Evolutionary conservation across 805 yeast species (phyloP).

Genomic region (Kuraishia cidri): DNA sequence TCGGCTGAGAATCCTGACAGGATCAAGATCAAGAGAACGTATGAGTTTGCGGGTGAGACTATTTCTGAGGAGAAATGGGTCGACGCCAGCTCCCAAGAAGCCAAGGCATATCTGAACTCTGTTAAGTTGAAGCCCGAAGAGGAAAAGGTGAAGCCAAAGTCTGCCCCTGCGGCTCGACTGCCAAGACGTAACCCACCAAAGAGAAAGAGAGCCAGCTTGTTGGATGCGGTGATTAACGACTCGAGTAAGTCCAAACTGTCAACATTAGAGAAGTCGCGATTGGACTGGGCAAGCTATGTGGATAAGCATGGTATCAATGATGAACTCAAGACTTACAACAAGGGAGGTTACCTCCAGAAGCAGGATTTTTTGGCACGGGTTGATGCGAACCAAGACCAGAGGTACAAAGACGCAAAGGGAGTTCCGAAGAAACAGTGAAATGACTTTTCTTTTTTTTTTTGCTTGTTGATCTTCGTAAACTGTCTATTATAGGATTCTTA

Average conservation of each 20-base stretch:
- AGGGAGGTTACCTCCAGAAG: conserved; percentile 84
- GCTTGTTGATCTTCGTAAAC: too few species aligned
- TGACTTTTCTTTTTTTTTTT: too few species aligned
- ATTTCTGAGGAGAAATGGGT: conserved; percentile 75
- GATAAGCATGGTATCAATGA: conserved; percentile 79
- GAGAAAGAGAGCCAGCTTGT: conserved; percentile 63
- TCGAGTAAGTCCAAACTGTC: conserved; percentile 73
- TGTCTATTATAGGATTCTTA: too few species aligned
- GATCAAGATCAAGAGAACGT: conserved; percentile 66
- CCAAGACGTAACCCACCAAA: conserved; percentile 25
- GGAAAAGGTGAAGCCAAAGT: background rate
- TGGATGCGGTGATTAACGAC: conserved; percentile 67
- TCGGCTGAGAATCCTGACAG: conserved; percentile 27
- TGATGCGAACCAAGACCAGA: conserved; percentile 45
- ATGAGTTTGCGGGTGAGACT: conserved; percentile 84
- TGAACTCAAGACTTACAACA: conserved; percentile 72
- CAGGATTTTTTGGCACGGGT: conserved; percentile 84
- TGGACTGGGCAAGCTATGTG: conserved; percentile 94
- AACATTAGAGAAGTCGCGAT: conserved; percentile 83
- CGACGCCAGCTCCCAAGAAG: conserved; percentile 74
- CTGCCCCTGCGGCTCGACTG: too few species aligned
- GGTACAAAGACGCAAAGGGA: conserved; percentile 34
- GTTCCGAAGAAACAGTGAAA: too few species aligned
- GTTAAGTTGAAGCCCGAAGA: conserved; percentile 23
- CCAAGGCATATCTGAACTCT: conserved; percentile 66